phyloP scores from a whole-genome alignment of 2,329 filamentous ascomycete genomes.

The Aspergillus novoparasiticus region DNA sequence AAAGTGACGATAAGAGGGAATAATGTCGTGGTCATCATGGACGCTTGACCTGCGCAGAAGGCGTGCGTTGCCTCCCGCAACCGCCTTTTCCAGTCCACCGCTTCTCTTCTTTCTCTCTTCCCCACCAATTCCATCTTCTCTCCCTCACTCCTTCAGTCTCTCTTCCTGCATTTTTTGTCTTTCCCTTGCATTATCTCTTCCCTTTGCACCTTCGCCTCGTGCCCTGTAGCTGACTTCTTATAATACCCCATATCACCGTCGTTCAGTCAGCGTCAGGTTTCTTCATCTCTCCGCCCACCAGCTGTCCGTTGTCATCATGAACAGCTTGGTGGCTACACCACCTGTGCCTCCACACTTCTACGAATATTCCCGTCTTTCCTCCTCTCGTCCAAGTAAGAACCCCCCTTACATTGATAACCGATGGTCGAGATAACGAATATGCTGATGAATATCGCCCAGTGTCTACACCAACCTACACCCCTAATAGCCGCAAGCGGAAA shows the following conservation, averaged over 20 bases:
- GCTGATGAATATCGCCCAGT: constrained; percentile 31
- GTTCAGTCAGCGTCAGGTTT: constrained; percentile 19
- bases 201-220: constrained; percentile 16
- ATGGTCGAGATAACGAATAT: neutral
- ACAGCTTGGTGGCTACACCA: constrained; percentile 61
- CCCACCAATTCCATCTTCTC: constrained; percentile 12
- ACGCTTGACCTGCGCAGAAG: constrained; percentile 11
- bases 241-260: constrained; percentile 9
- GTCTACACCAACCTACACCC: constrained; percentile 43
- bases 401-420: constrained; percentile 12
- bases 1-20: neutral
- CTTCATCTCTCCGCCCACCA: constrained; percentile 27
- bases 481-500: constrained; percentile 75
- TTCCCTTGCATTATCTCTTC: constrained; percentile 15
- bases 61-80: constrained; percentile 41
- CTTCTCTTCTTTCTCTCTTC: constrained; percentile 29
- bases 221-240: constrained; percentile 10
- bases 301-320: constrained; percentile 54
- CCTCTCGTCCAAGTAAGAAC: constrained; percentile 60
- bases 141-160: constrained; percentile 13
- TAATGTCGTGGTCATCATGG: constrained; percentile 10
- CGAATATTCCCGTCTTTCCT: constrained; percentile 61
- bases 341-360: constrained; percentile 66
- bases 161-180: constrained; percentile 9
- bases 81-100: constrained; percentile 32